Evolutionary conservation across 495 filamentous ascomycete species (phyloP).

Genomic region (Neurospora sp.): DNA sequence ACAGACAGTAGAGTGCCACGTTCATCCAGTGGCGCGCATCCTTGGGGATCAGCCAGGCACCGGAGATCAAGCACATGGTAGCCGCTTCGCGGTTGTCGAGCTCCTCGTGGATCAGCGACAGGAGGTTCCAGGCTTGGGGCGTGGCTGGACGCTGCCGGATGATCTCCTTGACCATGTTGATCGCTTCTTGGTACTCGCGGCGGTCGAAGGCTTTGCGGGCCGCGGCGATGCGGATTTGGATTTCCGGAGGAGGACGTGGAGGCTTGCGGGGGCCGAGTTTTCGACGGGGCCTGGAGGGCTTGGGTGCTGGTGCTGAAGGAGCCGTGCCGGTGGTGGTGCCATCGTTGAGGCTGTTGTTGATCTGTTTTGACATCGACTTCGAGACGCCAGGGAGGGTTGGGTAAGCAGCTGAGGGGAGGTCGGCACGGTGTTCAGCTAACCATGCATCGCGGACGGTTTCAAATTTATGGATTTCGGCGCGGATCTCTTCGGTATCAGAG

Average conservation of each 20-base stretch:
- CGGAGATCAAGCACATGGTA: constrained; percentile 55
- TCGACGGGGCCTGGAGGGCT: neutral
- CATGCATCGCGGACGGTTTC: constrained; percentile 25
- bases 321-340: neutral
- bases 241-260: constrained; percentile 61
- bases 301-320: neutral
- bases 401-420: constrained; percentile 1
- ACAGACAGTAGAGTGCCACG: constrained; percentile 54
- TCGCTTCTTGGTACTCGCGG: constrained; percentile 52
- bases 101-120: constrained; percentile 62
- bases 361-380: constrained; percentile 1
- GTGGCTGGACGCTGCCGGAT: constrained; percentile 79
- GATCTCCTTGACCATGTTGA: constrained; percentile 52
- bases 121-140: constrained; percentile 62
- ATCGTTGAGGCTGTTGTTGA: constrained; percentile 1
- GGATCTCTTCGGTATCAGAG: constrained; percentile 29
- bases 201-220: constrained; percentile 63
- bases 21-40: constrained; percentile 58
- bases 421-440: constrained; percentile 19
- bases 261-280: constrained; percentile 57
- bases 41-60: constrained; percentile 61
- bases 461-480: constrained; percentile 23
- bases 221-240: constrained; percentile 59
- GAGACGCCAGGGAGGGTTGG: neutral
- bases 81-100: constrained; percentile 58